Conservation (phyloP, 164 flowering plant genomes). For the Protea cynaroides region DNA sequence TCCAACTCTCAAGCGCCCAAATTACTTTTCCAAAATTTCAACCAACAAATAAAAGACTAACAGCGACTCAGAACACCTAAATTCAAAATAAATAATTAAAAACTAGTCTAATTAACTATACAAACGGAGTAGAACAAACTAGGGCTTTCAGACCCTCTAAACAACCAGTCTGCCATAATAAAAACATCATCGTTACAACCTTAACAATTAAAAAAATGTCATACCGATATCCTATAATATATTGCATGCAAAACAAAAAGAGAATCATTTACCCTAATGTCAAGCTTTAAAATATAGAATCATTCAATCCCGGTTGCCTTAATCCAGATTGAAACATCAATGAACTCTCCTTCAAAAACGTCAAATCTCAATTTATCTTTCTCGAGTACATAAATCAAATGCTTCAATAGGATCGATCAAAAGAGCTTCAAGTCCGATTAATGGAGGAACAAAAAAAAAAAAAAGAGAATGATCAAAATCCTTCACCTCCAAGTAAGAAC, state of each 20-base stretch:
- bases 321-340: no score
- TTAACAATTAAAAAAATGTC: background rate
- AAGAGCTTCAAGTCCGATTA: background rate
- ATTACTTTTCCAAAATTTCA: no score
- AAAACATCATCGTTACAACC: background rate
- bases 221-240: background rate
- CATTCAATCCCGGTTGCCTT: no score
- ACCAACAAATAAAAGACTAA: no score
- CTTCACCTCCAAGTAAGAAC: background rate
- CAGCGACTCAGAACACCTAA: no score
- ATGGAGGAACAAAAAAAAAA: background rate
- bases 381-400: background rate
- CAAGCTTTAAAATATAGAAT: no score
- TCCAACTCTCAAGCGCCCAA: no score
- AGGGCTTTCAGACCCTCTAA: background rate
- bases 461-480: background rate
- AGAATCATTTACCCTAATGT: no score
- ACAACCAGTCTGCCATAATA: background rate
- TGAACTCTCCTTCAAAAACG: constrained; percentile 7
- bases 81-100: background rate
- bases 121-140: background rate
- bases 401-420: background rate
- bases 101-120: background rate
- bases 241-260: background rate
- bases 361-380: background rate